Conservation (phyloP, 2,329 filamentous ascomycete species). For the Pseudogymnoascus destructans region DNA sequence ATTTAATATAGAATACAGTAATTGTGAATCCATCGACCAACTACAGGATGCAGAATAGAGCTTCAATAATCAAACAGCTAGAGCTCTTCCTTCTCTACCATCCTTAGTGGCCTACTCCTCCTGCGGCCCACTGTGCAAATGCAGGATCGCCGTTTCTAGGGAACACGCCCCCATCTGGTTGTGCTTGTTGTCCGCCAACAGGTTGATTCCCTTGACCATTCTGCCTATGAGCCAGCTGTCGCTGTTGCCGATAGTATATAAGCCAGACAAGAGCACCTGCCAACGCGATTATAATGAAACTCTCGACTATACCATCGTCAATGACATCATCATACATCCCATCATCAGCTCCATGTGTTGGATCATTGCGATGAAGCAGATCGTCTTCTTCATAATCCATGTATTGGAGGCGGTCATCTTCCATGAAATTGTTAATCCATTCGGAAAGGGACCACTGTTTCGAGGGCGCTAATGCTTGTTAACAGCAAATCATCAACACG, state of each 20-base stretch:
- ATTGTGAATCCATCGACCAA: neutral
- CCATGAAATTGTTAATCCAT: conserved; percentile 77
- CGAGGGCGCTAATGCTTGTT: conserved; percentile 41
- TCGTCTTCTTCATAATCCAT: conserved; percentile 39
- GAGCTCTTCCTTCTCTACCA: neutral
- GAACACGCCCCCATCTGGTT: conserved; percentile 41
- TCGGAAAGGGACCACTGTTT: conserved; percentile 69
- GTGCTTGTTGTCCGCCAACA: conserved; percentile 18
- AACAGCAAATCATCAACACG: conserved; percentile 20
- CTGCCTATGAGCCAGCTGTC: conserved; percentile 43
- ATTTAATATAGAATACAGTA: conserved; percentile 2
- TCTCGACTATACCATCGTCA: conserved; percentile 73
- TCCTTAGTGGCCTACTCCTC: conserved; percentile 48
- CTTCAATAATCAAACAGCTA: neutral
- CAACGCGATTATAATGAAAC: conserved; percentile 67
- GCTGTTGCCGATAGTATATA: conserved; percentile 66
- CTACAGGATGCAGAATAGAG: neutral
- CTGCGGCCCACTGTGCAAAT: conserved; percentile 49
- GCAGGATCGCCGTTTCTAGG: conserved; percentile 54
- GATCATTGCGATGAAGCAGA: conserved; percentile 35
- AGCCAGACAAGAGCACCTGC: conserved; percentile 62
- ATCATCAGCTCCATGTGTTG: conserved; percentile 42
- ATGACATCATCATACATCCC: conserved; percentile 48
- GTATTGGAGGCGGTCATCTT: conserved; percentile 48
- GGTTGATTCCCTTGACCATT: conserved; percentile 23